These are phyloP conservation scores for Nigrospora sphaerica DNA, from an alignment of 2,329 filamentous ascomycete species.

Conservation along the genomic window DNA sequence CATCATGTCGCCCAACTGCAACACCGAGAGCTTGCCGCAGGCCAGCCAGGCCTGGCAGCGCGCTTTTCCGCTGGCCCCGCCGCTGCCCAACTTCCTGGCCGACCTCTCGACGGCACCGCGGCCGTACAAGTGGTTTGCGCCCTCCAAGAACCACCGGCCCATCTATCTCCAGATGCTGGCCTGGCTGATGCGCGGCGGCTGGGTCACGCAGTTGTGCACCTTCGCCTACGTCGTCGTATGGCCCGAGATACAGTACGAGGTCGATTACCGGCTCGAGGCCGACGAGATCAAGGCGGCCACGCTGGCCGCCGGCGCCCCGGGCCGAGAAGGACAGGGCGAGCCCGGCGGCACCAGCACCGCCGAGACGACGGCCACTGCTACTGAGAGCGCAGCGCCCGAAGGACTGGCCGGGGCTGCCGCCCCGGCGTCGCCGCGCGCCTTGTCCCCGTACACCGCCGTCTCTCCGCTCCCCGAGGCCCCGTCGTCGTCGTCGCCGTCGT, in stretches of 20 bases:
- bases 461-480: constrained; percentile 8
- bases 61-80: constrained; percentile 76
- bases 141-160: constrained; percentile 78
- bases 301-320: background rate
- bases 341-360: background rate
- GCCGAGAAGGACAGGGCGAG: background rate
- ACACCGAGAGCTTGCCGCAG: constrained; percentile 61
- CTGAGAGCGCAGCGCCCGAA: background rate
- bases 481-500: constrained; percentile 12
- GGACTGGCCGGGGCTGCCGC: background rate
- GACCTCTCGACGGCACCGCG: constrained; percentile 73
- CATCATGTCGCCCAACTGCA: constrained; percentile 84
- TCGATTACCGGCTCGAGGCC: constrained; percentile 63
- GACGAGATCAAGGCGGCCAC: constrained; percentile 39
- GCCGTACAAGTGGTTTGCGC: constrained; percentile 76
- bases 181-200: constrained; percentile 86
- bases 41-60: constrained; percentile 68
- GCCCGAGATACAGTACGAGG: constrained; percentile 74
- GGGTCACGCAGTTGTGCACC: constrained; percentile 88
- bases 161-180: constrained; percentile 87
- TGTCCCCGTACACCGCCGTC: constrained; percentile 8
- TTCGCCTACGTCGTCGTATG: constrained; percentile 85
- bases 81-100: constrained; percentile 80
- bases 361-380: background rate
- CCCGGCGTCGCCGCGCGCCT: background rate